These are phyloP conservation scores for Neodidymelliopsis sp. DNA, from an alignment of 2,329 filamentous ascomycete genomes.

Conservation along the genomic window DNA sequence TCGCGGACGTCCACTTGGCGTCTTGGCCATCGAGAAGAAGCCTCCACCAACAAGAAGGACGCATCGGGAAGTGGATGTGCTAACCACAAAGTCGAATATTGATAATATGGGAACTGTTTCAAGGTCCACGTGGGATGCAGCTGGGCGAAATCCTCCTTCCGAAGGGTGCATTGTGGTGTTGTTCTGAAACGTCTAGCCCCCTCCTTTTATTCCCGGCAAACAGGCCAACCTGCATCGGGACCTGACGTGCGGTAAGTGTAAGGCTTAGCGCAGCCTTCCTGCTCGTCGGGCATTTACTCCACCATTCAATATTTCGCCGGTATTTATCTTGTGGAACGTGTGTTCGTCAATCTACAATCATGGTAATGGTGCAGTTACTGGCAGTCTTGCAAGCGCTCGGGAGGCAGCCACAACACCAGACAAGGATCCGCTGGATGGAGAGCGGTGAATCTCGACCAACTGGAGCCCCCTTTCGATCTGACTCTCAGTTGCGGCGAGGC, in stretches of 20 bases:
- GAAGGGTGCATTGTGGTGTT: conserved; percentile 3
- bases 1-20: conserved; percentile 23
- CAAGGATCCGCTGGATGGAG: not conserved
- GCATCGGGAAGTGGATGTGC: not conserved
- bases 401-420: not conserved
- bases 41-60: conserved; percentile 15
- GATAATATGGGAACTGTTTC: not conserved
- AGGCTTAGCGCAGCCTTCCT: conserved; percentile 20
- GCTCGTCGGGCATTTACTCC: conserved; percentile 17
- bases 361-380: not conserved
- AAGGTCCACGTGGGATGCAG: conserved; percentile 8
- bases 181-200: conserved; percentile 22
- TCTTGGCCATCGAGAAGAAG: conserved; percentile 15
- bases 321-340: not conserved
- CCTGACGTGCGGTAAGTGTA: conserved; percentile 11
- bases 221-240: conserved; percentile 10
- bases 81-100: not conserved
- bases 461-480: not conserved
- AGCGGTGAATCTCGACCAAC: not conserved
- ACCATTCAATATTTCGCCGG: conserved; percentile 17
- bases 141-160: not conserved
- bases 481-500: not conserved
- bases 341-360: not conserved
- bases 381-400: not conserved
- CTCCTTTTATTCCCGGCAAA: conserved; percentile 6